Evolutionary conservation across 169 alveolate species (phyloP).

Genomic region (Cryptosporidium sp.): DNA sequence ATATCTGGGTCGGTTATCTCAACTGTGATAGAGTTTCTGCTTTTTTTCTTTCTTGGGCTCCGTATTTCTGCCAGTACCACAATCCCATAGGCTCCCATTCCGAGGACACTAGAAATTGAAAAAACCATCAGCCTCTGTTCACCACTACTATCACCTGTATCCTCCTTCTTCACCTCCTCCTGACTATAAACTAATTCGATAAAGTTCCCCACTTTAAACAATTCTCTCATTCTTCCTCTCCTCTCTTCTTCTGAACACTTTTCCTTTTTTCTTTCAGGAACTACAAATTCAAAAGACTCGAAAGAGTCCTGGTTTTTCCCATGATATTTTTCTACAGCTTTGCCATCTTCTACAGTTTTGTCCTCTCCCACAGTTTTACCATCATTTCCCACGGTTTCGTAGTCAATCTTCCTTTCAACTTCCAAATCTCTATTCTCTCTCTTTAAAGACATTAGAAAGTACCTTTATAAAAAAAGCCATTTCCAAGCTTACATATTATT

Average conservation of each 20-base stretch:
- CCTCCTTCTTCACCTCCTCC: background rate
- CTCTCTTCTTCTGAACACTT: background rate
- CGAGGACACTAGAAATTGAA: slow-evolving; percentile 7
- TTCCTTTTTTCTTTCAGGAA: background rate
- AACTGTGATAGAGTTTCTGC: slow-evolving; percentile 18
- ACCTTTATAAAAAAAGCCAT: too few species aligned
- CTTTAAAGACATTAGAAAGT: background rate
- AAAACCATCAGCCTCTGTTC: background rate
- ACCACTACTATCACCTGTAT: background rate
- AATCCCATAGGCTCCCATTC: slow-evolving; percentile 57
- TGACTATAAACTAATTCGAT: background rate
- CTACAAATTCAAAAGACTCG: background rate
- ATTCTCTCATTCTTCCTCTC: background rate
- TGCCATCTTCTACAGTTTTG: too few species aligned
- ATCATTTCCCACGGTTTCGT: background rate
- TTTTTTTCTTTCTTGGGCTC: background rate
- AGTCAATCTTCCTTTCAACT: background rate
- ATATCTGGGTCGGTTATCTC: slow-evolving; percentile 8
- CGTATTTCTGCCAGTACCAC: slow-evolving; percentile 34
- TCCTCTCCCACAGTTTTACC: too few species aligned
- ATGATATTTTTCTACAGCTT: too few species aligned
- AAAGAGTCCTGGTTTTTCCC: background rate
- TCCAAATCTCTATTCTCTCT: background rate
- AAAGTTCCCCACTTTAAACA: background rate
- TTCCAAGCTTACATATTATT: background rate